These are phyloP conservation scores for Eucalyptus curtisii DNA, from an alignment of 345 rosid species.

Conservation along the genomic window DNA sequence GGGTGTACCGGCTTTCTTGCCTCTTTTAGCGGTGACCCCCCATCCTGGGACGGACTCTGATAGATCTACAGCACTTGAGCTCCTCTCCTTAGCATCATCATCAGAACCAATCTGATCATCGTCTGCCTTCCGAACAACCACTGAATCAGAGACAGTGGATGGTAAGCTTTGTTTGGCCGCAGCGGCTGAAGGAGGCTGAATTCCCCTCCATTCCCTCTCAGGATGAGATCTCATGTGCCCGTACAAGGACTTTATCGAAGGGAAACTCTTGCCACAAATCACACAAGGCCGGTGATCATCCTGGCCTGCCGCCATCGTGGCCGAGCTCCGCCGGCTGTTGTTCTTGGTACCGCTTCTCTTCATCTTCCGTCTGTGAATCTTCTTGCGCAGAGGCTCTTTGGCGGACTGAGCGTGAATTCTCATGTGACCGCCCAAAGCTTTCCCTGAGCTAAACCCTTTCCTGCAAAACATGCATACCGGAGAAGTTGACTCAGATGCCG, in stretches of 20 bases:
- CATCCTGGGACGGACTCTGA: constrained; percentile 8
- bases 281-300: constrained; percentile 1
- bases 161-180: not conserved
- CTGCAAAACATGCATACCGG: not conserved
- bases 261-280: constrained; percentile 20
- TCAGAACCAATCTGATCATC: not conserved
- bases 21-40: not conserved
- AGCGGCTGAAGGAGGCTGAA: constrained; percentile 9
- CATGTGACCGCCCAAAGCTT: constrained; percentile 7
- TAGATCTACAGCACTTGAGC: constrained; percentile 1
- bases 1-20: not conserved
- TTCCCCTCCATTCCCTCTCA: constrained; percentile 30
- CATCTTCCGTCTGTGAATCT: not conserved
- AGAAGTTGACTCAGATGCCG: not conserved
- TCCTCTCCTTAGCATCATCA: not conserved
- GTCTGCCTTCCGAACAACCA: not conserved
- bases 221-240: constrained; percentile 49
- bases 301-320: not conserved
- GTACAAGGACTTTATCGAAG: constrained; percentile 25
- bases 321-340: not conserved
- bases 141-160: not conserved
- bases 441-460: not conserved
- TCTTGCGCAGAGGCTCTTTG: not conserved
- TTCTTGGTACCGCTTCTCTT: not conserved
- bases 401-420: not conserved